phyloP scores from a whole-genome alignment of 2,329 filamentous ascomycete species.

The Nothophoma quercina region DNA sequence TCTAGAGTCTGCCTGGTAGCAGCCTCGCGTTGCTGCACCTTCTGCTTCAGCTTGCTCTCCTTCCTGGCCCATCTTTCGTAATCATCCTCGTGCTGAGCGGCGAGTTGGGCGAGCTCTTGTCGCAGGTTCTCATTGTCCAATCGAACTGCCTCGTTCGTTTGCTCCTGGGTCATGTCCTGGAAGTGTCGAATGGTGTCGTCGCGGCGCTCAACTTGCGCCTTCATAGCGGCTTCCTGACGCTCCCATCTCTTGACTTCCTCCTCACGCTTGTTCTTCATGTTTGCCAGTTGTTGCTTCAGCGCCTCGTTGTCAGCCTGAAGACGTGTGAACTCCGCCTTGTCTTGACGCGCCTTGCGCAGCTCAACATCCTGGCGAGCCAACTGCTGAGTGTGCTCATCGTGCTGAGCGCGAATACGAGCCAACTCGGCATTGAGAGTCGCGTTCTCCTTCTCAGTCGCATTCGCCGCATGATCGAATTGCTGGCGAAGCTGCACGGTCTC shows the following conservation, averaged over 20 bases:
- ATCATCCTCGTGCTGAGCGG: conserved; percentile 46
- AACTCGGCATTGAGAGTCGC: conserved; percentile 44
- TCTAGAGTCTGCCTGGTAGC: conserved; percentile 36
- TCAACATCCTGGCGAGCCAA: conserved; percentile 44
- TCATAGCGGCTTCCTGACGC: conserved; percentile 42
- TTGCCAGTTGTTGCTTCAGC: conserved; percentile 75
- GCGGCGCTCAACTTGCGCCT: conserved; percentile 42
- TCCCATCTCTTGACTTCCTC: conserved; percentile 51
- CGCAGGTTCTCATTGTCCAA: conserved; percentile 52
- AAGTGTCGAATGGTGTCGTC: conserved; percentile 52
- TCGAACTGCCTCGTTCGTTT: conserved; percentile 50
- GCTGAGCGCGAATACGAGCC: conserved; percentile 39
- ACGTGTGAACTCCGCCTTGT: conserved; percentile 55
- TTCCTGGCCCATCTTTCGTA: conserved; percentile 43
- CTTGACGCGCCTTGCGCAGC: conserved; percentile 45
- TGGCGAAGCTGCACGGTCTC: conserved; percentile 46
- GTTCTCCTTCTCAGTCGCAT: conserved; percentile 45
- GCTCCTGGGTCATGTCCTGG: conserved; percentile 46
- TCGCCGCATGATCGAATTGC: conserved; percentile 44
- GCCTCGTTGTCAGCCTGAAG: conserved; percentile 75
- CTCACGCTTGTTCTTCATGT: conserved; percentile 75
- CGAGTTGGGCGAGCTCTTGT: conserved; percentile 46
- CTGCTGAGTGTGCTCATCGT: conserved; percentile 49
- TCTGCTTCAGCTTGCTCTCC: conserved; percentile 43
- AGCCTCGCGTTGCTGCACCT: conserved; percentile 41